These are phyloP conservation scores for Magnolia changhungtana DNA, from an alignment of 164 flowering plant genomes.

Conservation along the genomic window DNA sequence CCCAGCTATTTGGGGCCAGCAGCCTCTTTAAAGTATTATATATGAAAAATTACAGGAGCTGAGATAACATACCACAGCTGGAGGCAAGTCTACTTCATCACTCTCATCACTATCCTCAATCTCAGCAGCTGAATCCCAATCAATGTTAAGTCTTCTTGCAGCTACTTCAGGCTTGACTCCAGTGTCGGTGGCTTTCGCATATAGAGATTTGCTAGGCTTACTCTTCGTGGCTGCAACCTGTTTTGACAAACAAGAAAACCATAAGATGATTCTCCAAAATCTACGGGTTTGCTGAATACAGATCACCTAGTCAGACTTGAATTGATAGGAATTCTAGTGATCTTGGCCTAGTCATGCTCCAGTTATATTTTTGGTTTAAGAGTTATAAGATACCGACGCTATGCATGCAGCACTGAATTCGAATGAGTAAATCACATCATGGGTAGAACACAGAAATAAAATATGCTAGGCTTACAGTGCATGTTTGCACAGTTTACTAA, in stretches of 20 bases:
- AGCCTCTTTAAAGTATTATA: neutral
- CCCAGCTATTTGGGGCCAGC: neutral
- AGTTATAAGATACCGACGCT: neutral
- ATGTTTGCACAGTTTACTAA: no score
- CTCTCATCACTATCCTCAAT: slow-evolving; percentile 48
- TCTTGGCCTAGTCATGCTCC: neutral
- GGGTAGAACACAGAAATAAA: neutral
- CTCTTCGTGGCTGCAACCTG: slow-evolving; percentile 66
- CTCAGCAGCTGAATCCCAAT: slow-evolving; percentile 95
- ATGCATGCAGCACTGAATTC: neutral
- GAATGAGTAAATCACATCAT: neutral
- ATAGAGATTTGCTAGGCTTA: slow-evolving; percentile 57
- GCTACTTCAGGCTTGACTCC: slow-evolving; percentile 80
- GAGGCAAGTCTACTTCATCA: slow-evolving; percentile 66
- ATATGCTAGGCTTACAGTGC: no score
- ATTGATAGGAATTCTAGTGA: neutral
- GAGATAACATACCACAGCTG: slow-evolving; percentile 62
- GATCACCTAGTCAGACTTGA: neutral
- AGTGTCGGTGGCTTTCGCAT: slow-evolving; percentile 87
- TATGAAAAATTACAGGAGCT: neutral
- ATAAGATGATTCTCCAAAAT: slow-evolving; percentile 2
- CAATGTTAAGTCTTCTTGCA: slow-evolving; percentile 78
- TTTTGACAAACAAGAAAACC: neutral
- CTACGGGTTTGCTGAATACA: neutral
- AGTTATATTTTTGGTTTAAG: neutral